These are phyloP conservation scores for Chlamydomonas incerta DNA, from an alignment of 139 green algal species.

Conservation along the genomic window DNA sequence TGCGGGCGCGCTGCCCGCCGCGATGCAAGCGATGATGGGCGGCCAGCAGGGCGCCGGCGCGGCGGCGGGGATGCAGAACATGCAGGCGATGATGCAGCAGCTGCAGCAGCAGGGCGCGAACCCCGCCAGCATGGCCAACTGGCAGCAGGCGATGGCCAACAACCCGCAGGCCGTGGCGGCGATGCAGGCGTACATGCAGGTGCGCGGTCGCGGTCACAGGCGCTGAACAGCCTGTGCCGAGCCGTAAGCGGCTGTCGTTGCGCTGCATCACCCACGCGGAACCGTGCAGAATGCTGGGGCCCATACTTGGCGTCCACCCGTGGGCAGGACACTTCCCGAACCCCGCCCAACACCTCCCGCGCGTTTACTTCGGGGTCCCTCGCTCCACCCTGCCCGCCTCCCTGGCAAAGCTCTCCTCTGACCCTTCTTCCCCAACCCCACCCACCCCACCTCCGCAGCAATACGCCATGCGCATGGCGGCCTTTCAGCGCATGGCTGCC, in stretches of 20 bases:
- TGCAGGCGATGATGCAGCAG: not conserved
- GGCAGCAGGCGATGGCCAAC: not conserved
- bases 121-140: not conserved
- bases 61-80: not conserved
- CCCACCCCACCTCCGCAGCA: conserved; percentile 22
- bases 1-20: too few relatives aligned
- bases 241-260: too few relatives aligned
- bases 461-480: conserved; percentile 55
- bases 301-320: too few relatives aligned
- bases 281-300: too few relatives aligned
- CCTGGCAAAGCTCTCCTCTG: not conserved
- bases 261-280: too few relatives aligned
- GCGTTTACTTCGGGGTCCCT: too few relatives aligned
- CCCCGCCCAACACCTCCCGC: not conserved
- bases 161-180: conserved; percentile 30
- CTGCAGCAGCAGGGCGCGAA: conserved; percentile 36
- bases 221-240: too few relatives aligned
- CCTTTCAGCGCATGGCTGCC: conserved; percentile 43
- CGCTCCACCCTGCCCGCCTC: too few relatives aligned
- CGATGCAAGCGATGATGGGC: not conserved
- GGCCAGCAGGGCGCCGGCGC: not conserved
- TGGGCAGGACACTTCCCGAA: not conserved
- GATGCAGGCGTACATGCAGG: conserved; percentile 40
- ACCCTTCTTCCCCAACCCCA: too few relatives aligned
- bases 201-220: too few relatives aligned